Evolutionary conservation across 2,329 filamentous ascomycete species (phyloP).

Genomic region (Periconia sp.): DNA sequence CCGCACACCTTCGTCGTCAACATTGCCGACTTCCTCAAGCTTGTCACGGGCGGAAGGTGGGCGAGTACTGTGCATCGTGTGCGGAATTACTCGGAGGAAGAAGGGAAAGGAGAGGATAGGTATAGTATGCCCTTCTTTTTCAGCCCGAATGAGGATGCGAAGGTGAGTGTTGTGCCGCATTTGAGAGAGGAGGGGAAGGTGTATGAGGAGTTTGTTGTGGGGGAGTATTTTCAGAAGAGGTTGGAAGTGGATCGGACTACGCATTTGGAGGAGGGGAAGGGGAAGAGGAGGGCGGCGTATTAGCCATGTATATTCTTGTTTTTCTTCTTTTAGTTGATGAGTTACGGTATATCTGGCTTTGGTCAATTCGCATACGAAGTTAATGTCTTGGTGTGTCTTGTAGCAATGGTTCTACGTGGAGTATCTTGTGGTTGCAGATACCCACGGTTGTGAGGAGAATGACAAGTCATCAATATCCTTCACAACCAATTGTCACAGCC

Average conservation of each 20-base stretch:
- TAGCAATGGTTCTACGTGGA: no score
- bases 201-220: conserved; percentile 34
- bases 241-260: conserved; percentile 35
- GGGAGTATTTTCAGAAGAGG: conserved; percentile 37
- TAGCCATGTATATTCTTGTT: neutral
- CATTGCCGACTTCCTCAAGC: conserved; percentile 45
- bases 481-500: no score
- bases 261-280: conserved; percentile 26
- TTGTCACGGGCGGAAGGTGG: conserved; percentile 46
- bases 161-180: conserved; percentile 30
- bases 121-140: conserved; percentile 48
- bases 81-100: conserved; percentile 38
- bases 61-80: conserved; percentile 46
- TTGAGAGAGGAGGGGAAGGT: conserved; percentile 25
- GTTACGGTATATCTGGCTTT: no score
- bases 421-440: no score
- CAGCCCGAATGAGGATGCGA: conserved; percentile 39
- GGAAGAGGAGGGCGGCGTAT: conserved; percentile 7
- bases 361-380: no score
- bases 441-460: no score
- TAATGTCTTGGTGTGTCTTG: no score
- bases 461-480: no score
- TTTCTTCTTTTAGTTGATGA: no score
- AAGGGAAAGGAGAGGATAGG: neutral
- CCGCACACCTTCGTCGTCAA: conserved; percentile 45